Evolutionary conservation across 352 stramenopile genomes (phyloP), one percentile per base, ranked within the genome.

Genomic region (Plasmopara muralis): DNA sequence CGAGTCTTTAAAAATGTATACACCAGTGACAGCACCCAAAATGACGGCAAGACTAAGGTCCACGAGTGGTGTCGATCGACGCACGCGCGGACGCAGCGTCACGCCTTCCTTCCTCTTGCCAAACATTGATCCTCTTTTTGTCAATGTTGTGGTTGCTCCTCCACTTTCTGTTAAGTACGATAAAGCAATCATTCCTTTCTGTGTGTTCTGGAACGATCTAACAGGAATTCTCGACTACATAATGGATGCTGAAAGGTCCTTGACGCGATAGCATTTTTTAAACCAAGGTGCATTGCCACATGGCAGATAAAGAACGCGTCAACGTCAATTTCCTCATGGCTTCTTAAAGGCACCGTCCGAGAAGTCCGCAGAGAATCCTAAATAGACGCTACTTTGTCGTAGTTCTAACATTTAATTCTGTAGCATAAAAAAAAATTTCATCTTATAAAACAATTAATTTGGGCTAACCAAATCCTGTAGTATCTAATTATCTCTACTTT

Each of bases 1-100:
- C 42, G 73, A 78, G 63, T 87, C 76, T 44, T 83, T 80, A 65
- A 87, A 87, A 53, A 87, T 87, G 57, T 87, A 87, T n/a, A 83
- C 72, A 16, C 73, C 73, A 10, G 73, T 85, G 20, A 78, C 60
- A 34, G 60, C 72, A 18, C 76, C 76, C 28, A 83, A 20, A 9
- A 87, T 47, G 37, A 84, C 60, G 0, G 76, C 72, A 14, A 87
- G 55, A 9, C 60, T 64, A 28, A 87, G 55, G 43, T 87, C 76
- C 62, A 87, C 72, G n/a, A 84, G 63, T 45, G 76, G 72, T 20
- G 72, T 83, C 12, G 63, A 59, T 41, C 76, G 72, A 6, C 69
- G 68, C 43, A 83, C 64, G 25, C 76, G 76, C 44, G 72, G 70
- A 15, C 72, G 72, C 42, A 87, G 59, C 40, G 69, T 74, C 50